Percentiles rank a stretch among this genome's conserved stretches.
Conservation (phyloP, 257 asterid genomes). For the Solanum sejunctum region DNA sequence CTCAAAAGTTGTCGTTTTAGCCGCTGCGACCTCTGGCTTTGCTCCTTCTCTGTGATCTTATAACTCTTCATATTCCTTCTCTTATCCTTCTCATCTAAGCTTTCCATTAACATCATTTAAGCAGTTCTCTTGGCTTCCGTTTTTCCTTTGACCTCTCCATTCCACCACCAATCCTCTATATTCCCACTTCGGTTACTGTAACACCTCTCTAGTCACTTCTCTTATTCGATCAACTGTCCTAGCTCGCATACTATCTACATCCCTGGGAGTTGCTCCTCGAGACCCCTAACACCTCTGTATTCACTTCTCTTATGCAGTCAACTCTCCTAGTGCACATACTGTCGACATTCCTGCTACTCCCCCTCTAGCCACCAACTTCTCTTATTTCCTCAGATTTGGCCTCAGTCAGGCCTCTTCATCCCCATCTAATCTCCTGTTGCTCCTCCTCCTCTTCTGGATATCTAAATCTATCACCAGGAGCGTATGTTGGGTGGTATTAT, state of each 20-base stretch:
- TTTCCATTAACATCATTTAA: neutral
- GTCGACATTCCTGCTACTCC: neutral
- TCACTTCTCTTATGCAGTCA: neutral
- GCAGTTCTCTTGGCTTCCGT: neutral
- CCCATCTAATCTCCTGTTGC: neutral
- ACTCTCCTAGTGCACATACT: neutral
- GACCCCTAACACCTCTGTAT: neutral
- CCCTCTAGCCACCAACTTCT: neutral
- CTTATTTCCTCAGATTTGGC: neutral
- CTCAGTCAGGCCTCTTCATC: neutral
- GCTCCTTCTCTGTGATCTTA: neutral
- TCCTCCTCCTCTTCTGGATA: neutral
- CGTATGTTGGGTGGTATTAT: neutral
- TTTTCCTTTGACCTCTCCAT: neutral
- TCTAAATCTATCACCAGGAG: neutral
- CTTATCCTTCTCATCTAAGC: neutral
- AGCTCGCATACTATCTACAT: neutral
- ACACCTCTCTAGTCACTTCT: neutral
- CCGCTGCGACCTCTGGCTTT: neutral
- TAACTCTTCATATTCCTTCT: neutral
- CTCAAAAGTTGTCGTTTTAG: neutral
- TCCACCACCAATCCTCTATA: neutral
- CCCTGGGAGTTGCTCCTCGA: neutral
- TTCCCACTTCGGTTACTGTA: neutral
- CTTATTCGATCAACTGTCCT: neutral